phyloP scores from a whole-genome alignment of 345 rosid genomes.

The Gossypium herbaceum region DNA sequence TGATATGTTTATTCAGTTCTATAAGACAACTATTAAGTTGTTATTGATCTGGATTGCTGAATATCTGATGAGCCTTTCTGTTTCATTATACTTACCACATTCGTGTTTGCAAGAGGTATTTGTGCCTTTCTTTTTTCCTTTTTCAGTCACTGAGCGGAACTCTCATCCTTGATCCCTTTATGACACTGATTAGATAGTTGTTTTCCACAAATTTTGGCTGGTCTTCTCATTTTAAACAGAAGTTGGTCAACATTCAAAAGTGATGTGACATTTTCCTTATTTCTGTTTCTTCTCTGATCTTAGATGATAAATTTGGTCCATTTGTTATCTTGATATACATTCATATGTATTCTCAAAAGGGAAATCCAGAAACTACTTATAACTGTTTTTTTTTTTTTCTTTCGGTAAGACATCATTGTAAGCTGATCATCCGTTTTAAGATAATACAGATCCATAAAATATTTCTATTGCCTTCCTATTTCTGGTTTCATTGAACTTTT shows the following conservation, averaged over 20 bases:
- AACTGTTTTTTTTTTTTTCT: background rate
- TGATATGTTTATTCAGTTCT: constrained; percentile 3
- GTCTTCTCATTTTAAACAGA: background rate
- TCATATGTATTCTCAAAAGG: background rate
- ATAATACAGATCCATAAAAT: background rate
- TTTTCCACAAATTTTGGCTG: background rate
- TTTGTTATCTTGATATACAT: background rate
- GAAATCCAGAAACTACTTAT: background rate
- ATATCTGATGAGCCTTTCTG: background rate
- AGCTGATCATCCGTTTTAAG: background rate
- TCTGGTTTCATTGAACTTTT: constrained; percentile 4
- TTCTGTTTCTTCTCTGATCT: constrained; percentile 1
- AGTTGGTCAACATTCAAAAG: background rate
- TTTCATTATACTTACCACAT: background rate
- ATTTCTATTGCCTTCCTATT: background rate
- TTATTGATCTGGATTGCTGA: background rate
- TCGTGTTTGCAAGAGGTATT: background rate
- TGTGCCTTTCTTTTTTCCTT: background rate
- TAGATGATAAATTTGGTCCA: background rate
- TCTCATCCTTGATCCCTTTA: background rate
- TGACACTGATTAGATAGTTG: background rate
- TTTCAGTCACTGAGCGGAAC: background rate
- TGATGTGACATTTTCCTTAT: background rate
- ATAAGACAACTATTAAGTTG: background rate
- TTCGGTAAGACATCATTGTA: background rate